Evolutionary conservation across 306 rosid genomes (phyloP).

Genomic region (Vigna nakashimae): DNA sequence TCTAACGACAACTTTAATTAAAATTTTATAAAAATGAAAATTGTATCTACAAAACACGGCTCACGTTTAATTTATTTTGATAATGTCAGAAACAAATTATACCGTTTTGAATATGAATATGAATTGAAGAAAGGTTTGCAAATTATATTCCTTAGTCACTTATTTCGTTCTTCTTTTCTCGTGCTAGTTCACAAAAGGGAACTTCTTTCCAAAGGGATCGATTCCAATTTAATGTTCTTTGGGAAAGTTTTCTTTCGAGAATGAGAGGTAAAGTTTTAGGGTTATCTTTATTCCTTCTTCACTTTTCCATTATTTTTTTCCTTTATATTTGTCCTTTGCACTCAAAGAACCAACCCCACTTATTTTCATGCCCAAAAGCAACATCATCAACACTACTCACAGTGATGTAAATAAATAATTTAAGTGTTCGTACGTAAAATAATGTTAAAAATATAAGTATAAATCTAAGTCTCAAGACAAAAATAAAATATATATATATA

Average conservation of each 20-base stretch:
- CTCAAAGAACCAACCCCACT: constrained; percentile 32
- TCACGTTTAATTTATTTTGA: no score
- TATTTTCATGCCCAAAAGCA: background rate
- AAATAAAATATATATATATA: no score
- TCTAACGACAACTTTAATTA: no score
- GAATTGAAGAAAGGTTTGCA: constrained; percentile 19
- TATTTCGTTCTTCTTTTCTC: constrained; percentile 14
- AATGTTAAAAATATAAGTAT: no score
- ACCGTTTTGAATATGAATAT: background rate
- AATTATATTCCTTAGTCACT: constrained; percentile 18
- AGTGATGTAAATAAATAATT: background rate
- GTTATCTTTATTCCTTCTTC: constrained; percentile 37
- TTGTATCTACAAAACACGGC: no score
- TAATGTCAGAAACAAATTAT: no score
- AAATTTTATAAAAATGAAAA: no score
- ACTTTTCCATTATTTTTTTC: constrained; percentile 7
- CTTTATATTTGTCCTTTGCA: constrained; percentile 13
- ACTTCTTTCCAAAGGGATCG: constrained; percentile 17
- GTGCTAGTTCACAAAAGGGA: background rate
- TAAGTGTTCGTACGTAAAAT: background rate
- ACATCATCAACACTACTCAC: background rate
- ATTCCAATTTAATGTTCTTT: constrained; percentile 33
- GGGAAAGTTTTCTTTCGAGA: constrained; percentile 34
- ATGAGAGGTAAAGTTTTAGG: background rate
- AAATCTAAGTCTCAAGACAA: no score